Base-by-base conservation (phyloP, 257 asterid genomes). In the Linaria vulgaris region DNA sequence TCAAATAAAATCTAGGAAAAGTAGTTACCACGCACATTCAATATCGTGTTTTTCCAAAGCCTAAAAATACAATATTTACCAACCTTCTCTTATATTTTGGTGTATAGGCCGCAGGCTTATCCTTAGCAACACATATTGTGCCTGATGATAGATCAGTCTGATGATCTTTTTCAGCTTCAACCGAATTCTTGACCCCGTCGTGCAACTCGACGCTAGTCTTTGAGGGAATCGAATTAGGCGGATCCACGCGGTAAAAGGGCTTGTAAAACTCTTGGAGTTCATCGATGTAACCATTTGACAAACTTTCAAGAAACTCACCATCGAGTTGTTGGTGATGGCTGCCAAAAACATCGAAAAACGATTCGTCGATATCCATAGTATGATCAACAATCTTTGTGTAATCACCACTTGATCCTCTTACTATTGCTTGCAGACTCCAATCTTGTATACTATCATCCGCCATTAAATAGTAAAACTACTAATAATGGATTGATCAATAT, bases 81-180 rank as follows among this genome's bases (percentile, higher is more conserved):
- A 30, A 91, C 99, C 99, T 92, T 80, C 69, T 87, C 74, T 81
- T 92, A 81, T 85, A 83, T 48, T 85, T 92, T 5, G 96, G 89
- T 0, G 79, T 68, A 58, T 75, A 79, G 2, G 80, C 38, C 0
- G 66, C 49, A 41, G 21, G 52, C 41, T 12, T 34, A 16, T 58
- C 62, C 47, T 53, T 46, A 45, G 71, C 22, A 27, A 69, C 74
- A 6, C 67, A 56, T 20, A 68, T 57, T 48, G 57, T 15, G 37
- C 58, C 80, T 0, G 82, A 52, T 4, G 83, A 72, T 3, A 66
- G 71, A 53, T 60, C 85, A 12, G 70, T 63, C 12, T 27, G 39
- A 19, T 63, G 64, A 23, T 73, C n/a, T n/a, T 56, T 22, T 48
- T 27, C 34, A 2, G 34, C 74, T 9, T 71, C 74, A 2, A 53